Evolutionary conservation across 2,329 filamentous ascomycete species (phyloP).

Genomic region (Phaeosphaeria sp.): DNA sequence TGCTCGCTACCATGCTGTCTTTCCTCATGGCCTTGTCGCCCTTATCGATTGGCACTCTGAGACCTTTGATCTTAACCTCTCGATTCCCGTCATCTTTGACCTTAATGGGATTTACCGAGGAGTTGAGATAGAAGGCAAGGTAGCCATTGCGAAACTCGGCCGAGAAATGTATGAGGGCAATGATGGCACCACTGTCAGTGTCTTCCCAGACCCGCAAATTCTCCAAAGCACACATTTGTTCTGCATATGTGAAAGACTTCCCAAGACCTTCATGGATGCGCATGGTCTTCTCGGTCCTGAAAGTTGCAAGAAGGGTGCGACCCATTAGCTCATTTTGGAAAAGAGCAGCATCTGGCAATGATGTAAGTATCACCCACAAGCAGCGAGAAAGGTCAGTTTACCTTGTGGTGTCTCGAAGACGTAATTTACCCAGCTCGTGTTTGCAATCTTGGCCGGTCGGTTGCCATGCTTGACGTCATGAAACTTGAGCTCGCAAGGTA

Average conservation of each 20-base stretch:
- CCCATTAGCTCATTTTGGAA: conserved; percentile 58
- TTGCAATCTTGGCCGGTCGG: conserved; percentile 39
- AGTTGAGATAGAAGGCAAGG: conserved; percentile 55
- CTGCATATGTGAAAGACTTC: conserved; percentile 52
- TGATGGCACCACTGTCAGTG: conserved; percentile 49
- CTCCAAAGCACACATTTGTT: conserved; percentile 58
- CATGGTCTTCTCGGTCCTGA: conserved; percentile 52
- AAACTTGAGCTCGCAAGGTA: conserved; percentile 48
- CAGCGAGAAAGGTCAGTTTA: conserved; percentile 10
- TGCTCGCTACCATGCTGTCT: conserved; percentile 24
- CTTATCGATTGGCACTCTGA: conserved; percentile 44
- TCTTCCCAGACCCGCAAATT: conserved; percentile 57
- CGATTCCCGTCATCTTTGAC: conserved; percentile 50
- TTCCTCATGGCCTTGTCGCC: conserved; percentile 22
- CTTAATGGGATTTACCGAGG: conserved; percentile 42
- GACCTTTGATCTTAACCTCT: conserved; percentile 52
- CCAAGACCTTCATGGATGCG: conserved; percentile 53
- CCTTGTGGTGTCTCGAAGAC: conserved; percentile 45
- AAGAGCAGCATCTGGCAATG: conserved; percentile 37
- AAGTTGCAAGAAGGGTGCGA: conserved; percentile 51
- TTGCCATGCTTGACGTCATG: conserved; percentile 48
- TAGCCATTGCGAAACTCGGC: conserved; percentile 53
- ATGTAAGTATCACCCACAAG: neutral
- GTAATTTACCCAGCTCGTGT: conserved; percentile 56
- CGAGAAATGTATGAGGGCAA: conserved; percentile 54